Evolutionary conservation across 768 basidiomycete genomes (phyloP), one percentile per base, ranked within the genome.

Genomic region (Neoboletus magnificus): DNA sequence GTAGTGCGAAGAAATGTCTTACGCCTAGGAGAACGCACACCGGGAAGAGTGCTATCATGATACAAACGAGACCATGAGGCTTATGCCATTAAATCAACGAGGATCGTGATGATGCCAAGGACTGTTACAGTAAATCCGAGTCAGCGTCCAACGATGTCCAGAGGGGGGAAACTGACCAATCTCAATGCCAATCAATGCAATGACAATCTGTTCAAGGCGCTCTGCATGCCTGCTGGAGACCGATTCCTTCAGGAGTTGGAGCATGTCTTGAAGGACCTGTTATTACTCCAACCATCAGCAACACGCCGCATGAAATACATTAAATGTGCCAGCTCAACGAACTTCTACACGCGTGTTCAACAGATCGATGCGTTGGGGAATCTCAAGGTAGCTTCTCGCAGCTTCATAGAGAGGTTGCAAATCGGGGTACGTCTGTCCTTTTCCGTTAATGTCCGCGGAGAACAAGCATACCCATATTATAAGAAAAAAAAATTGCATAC

Each of bases 221-320:
- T 97, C 94, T 1, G 92, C 85, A 65, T 97, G 93, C 63, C 86
- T 84, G 61, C 86, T 93, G 27, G 91, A 91, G 25, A 96, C 94
- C 12, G 91, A 91, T 73, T 97, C 95, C 72, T 98, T 98, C 50
- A 98, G 76, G 49, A 98, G 81, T 66, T 93, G 89, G 12, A 98
- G 82, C 91, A 98, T 96, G 71, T 98, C 95, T 79, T 98, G 95
- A 35, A 98, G 74, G 48, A 98, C 91, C 91, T 94, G 61, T 35
- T 43, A 10, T 25, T 35, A 27, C 23, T 37, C 42, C 39, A 5
- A 15, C 32, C 7, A 44, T 60, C 42, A 67, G 42, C 46, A 20
- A 39, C 43, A 11, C 5, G 44, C 9, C 48, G 42, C 30, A 46
- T 44, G 23, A 41, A 35, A 8, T 37, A 20, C n/a, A 25, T 29